Evolutionary conservation across 441 rosid species (phyloP), one percentile per base, ranked within the genome.

Genomic region (Euphorbia celastroides): DNA sequence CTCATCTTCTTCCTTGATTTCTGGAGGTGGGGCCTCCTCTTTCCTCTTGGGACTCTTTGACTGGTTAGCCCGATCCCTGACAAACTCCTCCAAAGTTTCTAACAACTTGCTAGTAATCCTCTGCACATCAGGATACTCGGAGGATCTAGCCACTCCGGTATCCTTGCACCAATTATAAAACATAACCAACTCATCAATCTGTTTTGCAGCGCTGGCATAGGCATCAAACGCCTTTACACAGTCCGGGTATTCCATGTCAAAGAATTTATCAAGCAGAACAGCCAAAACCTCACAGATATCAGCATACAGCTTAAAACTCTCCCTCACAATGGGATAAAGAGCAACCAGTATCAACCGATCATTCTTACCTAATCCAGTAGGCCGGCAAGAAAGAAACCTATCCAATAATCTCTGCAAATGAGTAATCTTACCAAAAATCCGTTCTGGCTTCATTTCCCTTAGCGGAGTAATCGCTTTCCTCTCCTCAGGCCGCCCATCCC

Each of bases 41-140:
- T 75, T 89, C 79, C 84, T 77, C 76, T 89, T 97, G 0, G 97
- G 97, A 75, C 96, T 91, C 78, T 86, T 92, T 5, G 86, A 78
- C 52, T 81, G 80, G 76, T 94, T 94, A 0, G 97, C 87, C 75
- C 96, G 82, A 69, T 94, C 99, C 80, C 96, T 88, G 69, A 94
- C 79, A 75, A 91, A 91, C 80, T 88, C 99, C 71, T 91, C 97
- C 82, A 94, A 70, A 0, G 97, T 89, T 82, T 89, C 99, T 84
- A 94, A 72, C 70, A 91, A 75, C 73, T 91, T 94, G 57, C 86
- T 79, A 0, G 98, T 89, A 64, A 94, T 94, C 78, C 86, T 89
- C 82, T 94, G 99, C 72, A 94, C 92, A 71, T 92, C 97, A 5
- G 99, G 99, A 65, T 85, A 94, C 80, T 94, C 99, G 0, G 97